These are phyloP conservation scores for Gyrodon lividus DNA, from an alignment of 768 basidiomycete species.

Conservation along the genomic window DNA sequence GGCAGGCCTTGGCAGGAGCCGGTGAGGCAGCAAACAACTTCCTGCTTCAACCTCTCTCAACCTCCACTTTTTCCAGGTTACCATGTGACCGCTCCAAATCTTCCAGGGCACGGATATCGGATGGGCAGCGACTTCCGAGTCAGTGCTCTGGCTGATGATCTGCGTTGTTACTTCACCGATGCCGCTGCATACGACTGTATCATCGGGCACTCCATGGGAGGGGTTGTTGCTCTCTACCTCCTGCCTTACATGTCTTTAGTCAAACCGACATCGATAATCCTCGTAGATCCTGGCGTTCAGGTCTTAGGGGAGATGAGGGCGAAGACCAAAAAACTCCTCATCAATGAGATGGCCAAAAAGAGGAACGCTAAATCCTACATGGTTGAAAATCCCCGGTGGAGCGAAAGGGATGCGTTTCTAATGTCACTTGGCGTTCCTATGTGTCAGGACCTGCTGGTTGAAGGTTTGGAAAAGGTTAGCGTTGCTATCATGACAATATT, in stretches of 20 bases:
- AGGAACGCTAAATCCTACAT: background rate
- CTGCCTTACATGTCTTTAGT: constrained; percentile 7
- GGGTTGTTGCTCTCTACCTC: background rate
- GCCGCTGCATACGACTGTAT: constrained; percentile 10
- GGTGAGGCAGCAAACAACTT: constrained; percentile 8
- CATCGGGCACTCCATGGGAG: constrained; percentile 23
- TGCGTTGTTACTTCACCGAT: constrained; percentile 16
- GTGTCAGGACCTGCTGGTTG: constrained; percentile 1
- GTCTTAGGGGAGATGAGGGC: background rate
- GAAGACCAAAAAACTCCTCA: background rate
- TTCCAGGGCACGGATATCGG: constrained; percentile 17
- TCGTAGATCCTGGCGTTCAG: constrained; percentile 19
- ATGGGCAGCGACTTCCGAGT: constrained; percentile 12
- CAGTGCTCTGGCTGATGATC: constrained; percentile 13
- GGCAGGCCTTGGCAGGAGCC: constrained; percentile 9
- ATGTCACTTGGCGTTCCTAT: background rate
- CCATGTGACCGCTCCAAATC: constrained; percentile 23
- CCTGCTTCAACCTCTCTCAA: no score
- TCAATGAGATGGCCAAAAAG: background rate
- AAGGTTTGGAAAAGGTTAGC: background rate
- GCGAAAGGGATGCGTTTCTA: constrained; percentile 3
- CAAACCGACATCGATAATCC: constrained; percentile 13
- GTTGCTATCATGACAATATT: background rate
- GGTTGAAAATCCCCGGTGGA: constrained; percentile 16
- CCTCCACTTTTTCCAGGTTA: constrained; percentile 17